Base-by-base conservation (phyloP, 768 basidiomycete species). In the Tephrocybe sp. region DNA sequence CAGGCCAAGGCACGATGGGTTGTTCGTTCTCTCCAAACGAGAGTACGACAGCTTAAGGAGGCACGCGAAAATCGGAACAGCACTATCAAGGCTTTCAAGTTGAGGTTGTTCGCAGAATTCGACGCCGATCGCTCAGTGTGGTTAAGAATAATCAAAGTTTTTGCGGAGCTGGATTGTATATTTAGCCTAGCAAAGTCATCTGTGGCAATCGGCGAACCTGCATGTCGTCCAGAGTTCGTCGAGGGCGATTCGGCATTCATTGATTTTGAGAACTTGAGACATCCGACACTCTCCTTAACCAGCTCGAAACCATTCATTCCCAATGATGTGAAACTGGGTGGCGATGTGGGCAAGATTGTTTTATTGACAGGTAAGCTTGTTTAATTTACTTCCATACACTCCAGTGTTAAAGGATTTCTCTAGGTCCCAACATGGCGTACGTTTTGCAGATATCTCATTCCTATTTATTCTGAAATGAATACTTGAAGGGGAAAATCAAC, bases 151-250 rank as follows among this genome's bases (percentile, higher is more conserved):
- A 77, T 94, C 55, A 83, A 91, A 33, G 84, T 92, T 13, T 79
- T 96, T 44, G 88, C 97, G 6, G 95, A 99, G 70, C 76, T 99
- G n/a, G 97, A 99, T 66, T 99, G 97, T 66, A 71, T 99, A 17
- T 84, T 96, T 65, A 92, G 91, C 58, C 71, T 98, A 41, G 89
- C 96, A 4, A 95, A 92, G 66, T 80, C 92, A 1, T 97, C 94
- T 1, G 66, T 70, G n/a, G 89, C 90, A 8, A 78, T 99, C 36
- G 95, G 93, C 39, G 92, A 97, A 67, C 97, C 97, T 3, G 78
- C 82, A n/a, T 98, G 97, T 62, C 74, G 97, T 53, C 97, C 97
- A 0, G 83, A 86, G 60, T 84, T 99, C 51, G 78, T 95, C 14
- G 89, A 92, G 51, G 85, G 76, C 12, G 84, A 91, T 52, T 71